Evolutionary conservation across 2,329 filamentous ascomycete species (phyloP).

Genomic region (Pyrenophora graminea): DNA sequence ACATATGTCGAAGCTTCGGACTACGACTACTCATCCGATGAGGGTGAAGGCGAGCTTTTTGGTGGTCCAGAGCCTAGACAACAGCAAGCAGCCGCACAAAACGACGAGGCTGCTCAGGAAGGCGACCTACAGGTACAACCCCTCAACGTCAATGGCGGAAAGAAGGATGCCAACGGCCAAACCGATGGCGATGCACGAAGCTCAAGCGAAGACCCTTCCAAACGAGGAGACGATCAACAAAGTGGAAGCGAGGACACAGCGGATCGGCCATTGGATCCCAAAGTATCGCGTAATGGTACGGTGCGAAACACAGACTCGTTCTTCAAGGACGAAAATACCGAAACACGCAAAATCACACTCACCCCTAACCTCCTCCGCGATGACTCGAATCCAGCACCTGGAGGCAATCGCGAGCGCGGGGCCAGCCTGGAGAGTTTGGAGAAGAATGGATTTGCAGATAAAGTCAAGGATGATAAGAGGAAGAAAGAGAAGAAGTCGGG

Average conservation of each 20-base stretch:
- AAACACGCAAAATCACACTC: slow-evolving; percentile 96
- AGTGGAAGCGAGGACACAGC: slow-evolving; percentile 71
- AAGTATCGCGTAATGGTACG: slow-evolving; percentile 75
- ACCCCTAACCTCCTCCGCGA: slow-evolving; percentile 91
- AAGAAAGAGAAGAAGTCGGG: slow-evolving; percentile 72
- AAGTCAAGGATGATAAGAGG: slow-evolving; percentile 71
- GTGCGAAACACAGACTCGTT: slow-evolving; percentile 93
- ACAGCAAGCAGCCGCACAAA: slow-evolving; percentile 27
- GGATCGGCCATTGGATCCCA: slow-evolving; percentile 50
- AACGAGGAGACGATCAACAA: slow-evolving; percentile 51
- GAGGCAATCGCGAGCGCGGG: slow-evolving; percentile 52
- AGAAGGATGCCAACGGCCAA: slow-evolving; percentile 32
- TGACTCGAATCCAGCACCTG: slow-evolving; percentile 58
- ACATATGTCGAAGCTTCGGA: slow-evolving; percentile 89
- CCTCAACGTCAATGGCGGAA: slow-evolving; percentile 41
- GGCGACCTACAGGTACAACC: slow-evolving; percentile 44
- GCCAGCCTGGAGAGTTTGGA: slow-evolving; percentile 78
- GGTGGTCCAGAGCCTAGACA: slow-evolving; percentile 43
- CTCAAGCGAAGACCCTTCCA: slow-evolving; percentile 46
- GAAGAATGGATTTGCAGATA: slow-evolving; percentile 67
- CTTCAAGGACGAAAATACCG: slow-evolving; percentile 92
- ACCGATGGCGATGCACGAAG: slow-evolving; percentile 31
- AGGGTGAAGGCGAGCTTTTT: slow-evolving; percentile 60
- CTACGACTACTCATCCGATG: slow-evolving; percentile 80
- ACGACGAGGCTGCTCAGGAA: slow-evolving; percentile 50